Conservation (phyloP, 306 rosid species). For the Malus domestica region ASM211411v1 NC_041799.1:38537001-38537500, state of each 20-base stretch:
- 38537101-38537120: not conserved
- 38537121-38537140: not conserved
- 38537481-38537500: no score
- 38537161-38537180: not conserved
- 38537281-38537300: not conserved
- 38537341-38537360: no score
- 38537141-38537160: not conserved
- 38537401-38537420: no score
- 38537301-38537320: no score
- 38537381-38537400: no score
- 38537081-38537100: not conserved
- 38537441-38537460: no score
- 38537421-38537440: no score
- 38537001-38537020: slow-evolving; percentile 30
- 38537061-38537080: not conserved
- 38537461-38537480: no score
- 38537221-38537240: not conserved
- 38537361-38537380: no score
- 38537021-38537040: slow-evolving; percentile 31
- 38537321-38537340: no score
- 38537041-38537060: slow-evolving; percentile 17
- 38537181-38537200: not conserved
- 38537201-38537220: not conserved
- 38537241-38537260: not conserved
- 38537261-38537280: not conserved